These are phyloP conservation scores for Solidago caesia DNA, from an alignment of 129 eudicot species.

Conservation along the genomic window DNA sequence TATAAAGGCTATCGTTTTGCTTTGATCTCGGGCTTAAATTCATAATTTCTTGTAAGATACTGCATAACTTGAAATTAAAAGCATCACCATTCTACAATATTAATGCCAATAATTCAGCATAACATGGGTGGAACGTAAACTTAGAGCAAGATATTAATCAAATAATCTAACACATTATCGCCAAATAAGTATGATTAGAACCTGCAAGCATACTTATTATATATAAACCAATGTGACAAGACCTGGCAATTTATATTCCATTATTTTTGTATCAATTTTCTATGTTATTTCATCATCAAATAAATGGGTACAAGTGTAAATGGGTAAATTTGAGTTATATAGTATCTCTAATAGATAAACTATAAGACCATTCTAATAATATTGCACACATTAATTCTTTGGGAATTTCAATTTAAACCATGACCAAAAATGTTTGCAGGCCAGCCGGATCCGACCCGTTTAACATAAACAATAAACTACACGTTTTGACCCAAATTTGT, in stretches of 20 bases:
- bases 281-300: neutral
- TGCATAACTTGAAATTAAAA: slow-evolving; percentile 12
- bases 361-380: too few relatives aligned
- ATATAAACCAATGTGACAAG: slow-evolving; percentile 6
- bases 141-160: slow-evolving; percentile 24
- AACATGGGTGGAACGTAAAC: slow-evolving; percentile 40
- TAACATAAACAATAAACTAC: too few relatives aligned
- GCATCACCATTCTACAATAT: slow-evolving; percentile 13
- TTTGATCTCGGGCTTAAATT: neutral
- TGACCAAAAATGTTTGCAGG: too few relatives aligned
- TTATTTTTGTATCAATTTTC: neutral
- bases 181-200: slow-evolving; percentile 9
- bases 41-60: slow-evolving; percentile 11
- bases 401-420: too few relatives aligned
- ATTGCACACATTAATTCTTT: too few relatives aligned
- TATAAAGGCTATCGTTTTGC: neutral
- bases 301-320: too few relatives aligned
- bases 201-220: slow-evolving; percentile 14
- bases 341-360: too few relatives aligned
- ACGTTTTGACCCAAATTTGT: too few relatives aligned
- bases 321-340: too few relatives aligned
- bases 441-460: too few relatives aligned
- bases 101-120: slow-evolving; percentile 37
- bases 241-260: slow-evolving; percentile 8
- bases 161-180: slow-evolving; percentile 13